Evolutionary conservation across 306 rosid genomes (phyloP).

Genomic region (Quercus mongolica): DNA sequence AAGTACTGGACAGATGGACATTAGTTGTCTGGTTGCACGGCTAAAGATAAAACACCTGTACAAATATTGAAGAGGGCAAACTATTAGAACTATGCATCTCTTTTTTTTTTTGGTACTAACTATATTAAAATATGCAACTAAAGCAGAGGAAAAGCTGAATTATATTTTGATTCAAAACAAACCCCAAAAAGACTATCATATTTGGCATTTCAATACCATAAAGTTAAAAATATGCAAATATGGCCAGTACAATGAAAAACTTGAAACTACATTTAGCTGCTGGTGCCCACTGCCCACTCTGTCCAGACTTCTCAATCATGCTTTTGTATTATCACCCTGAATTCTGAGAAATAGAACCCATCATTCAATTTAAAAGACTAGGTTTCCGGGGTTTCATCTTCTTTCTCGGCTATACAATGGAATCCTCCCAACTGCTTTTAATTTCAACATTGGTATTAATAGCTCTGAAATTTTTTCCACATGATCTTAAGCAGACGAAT

Average conservation of each 20-base stretch:
- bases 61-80: not conserved
- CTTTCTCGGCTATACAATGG: not conserved
- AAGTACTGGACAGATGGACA: not conserved
- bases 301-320: not conserved
- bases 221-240: not conserved
- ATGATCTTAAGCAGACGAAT: not conserved
- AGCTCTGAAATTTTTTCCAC: not conserved
- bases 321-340: not conserved
- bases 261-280: not conserved
- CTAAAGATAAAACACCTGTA: not conserved
- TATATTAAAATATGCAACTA: not conserved
- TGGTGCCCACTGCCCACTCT: not conserved
- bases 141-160: not conserved
- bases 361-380: not conserved
- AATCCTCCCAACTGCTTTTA: not conserved
- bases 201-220: not conserved
- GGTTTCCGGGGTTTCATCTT: not conserved
- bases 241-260: not conserved
- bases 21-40: not conserved
- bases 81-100: not conserved
- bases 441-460: not conserved
- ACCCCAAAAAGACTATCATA: not conserved
- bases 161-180: not conserved
- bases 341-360: not conserved
- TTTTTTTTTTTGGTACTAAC: too few relatives aligned